phyloP scores from a whole-genome alignment of 75 land plant genomes.

The Larix kaempferi region DNA sequence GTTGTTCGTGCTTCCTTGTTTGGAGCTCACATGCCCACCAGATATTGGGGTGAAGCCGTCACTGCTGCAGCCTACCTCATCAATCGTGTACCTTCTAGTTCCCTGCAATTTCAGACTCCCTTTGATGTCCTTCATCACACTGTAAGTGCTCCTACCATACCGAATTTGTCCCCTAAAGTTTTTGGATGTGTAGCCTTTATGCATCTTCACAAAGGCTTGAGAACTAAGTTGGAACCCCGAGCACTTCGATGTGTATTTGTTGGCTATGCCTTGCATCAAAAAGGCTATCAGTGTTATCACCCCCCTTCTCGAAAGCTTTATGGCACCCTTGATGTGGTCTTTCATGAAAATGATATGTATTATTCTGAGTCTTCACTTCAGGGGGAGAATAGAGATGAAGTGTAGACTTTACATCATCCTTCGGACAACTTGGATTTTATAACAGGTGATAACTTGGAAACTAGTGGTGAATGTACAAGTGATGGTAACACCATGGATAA shows the following conservation, averaged over 20 bases:
- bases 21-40: slow-evolving; percentile 1
- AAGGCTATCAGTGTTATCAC: not conserved
- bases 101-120: slow-evolving; percentile 16
- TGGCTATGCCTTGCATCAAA: slow-evolving; percentile 16
- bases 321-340: slow-evolving; percentile 16
- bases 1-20: slow-evolving; percentile 14
- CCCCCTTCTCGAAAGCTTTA: not conserved
- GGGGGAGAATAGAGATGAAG: slow-evolving; percentile 12
- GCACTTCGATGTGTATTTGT: slow-evolving; percentile 16
- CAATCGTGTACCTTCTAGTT: slow-evolving; percentile 16
- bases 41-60: slow-evolving; percentile 19
- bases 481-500: not conserved
- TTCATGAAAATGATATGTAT: slow-evolving; percentile 10
- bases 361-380: slow-evolving; percentile 10
- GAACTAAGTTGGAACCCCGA: slow-evolving; percentile 11
- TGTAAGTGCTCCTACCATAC: not conserved
- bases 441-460: not conserved
- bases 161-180: not conserved
- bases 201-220: not conserved
- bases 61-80: slow-evolving; percentile 13
- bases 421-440: not conserved
- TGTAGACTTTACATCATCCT: not conserved
- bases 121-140: not conserved
- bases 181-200: not conserved
- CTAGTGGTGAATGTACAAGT: not conserved